Base-by-base conservation (phyloP, 805 yeast genomes). In the Ogataea ramenticola region DNA sequence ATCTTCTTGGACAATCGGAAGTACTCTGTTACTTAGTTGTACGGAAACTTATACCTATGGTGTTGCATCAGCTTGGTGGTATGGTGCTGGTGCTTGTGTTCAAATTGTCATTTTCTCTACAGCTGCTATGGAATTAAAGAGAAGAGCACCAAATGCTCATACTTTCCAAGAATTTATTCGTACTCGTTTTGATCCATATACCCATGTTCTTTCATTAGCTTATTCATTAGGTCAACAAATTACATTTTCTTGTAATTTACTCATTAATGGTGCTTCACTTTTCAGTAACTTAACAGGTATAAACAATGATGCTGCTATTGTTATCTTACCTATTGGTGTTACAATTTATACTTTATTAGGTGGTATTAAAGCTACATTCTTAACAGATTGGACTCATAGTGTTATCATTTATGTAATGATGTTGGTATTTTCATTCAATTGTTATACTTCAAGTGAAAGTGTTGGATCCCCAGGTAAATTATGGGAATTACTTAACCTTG, bases 301-400 rank as follows among this genome's bases (percentile, higher is more conserved):
- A 48, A 56, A 58, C 43, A 54, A 56, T 40, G 65, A 58, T 39
- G 69, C 67, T 3, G 55, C 65, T 2, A 52, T 57, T 29, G 60
- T 63, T 15, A 48, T 66, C 21, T 54, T 66, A 17, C 71, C 70
- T 1, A 43, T 66, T n/a, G 67, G 66, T 36, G 69, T 65, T 34
- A 53, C 61, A 16, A 51, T 64, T 27, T 66, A 66, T 48, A 65
- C 70, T 1, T 51, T 64, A n/a, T 51, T 66, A 40, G 71, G 72
- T 27, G 72, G 71, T 37, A 60, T 66, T 42, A 66, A 66, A 45
- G 70, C 71, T 2, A 64, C 71, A 3, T 66, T 66, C 48, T 52
- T 66, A 31, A 62, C 71, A 7, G 71, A 66, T 49, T 64, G 64
- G 62, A 57, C 59, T 29, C 70, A 66, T 46, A 64, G 65, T 10